Evolutionary conservation across 768 basidiomycete species (phyloP).

Genomic region (Strobilomyces dryophilus): DNA sequence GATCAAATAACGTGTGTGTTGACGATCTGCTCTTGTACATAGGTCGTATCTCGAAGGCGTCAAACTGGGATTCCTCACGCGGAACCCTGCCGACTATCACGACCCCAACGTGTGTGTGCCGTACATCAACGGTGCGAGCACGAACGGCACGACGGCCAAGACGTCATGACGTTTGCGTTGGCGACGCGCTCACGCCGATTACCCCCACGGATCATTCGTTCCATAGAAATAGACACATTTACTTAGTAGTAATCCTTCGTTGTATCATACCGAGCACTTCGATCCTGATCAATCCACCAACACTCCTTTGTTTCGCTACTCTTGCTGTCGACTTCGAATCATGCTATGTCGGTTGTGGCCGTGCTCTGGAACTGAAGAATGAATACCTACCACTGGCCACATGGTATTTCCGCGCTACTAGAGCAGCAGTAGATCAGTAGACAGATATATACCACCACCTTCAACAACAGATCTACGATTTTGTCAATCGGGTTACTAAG

Average conservation of each 20-base stretch:
- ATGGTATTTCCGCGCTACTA: too few relatives aligned
- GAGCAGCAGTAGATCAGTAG: too few relatives aligned
- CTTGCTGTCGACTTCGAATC: not conserved
- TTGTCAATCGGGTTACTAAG: too few relatives aligned
- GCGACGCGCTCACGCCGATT: not conserved
- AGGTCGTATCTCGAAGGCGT: slow-evolving; percentile 74
- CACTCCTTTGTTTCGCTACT: not conserved
- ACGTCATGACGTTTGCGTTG: not conserved
- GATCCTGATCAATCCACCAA: not conserved
- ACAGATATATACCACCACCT: too few relatives aligned
- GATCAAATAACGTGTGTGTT: not conserved
- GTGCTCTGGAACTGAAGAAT: too few relatives aligned
- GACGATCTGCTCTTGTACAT: not conserved
- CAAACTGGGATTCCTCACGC: slow-evolving; percentile 53
- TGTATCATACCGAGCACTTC: not conserved
- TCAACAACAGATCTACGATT: too few relatives aligned
- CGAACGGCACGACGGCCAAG: slow-evolving; percentile 12
- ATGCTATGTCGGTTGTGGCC: too few relatives aligned
- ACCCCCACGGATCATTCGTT: too few relatives aligned
- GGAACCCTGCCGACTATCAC: slow-evolving; percentile 53
- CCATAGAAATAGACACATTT: not conserved
- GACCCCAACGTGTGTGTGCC: slow-evolving; percentile 62
- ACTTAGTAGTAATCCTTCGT: not conserved
- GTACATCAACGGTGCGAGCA: slow-evolving; percentile 32
- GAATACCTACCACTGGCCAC: too few relatives aligned